These are phyloP conservation scores for Eucalyptus rudis DNA, from an alignment of 345 rosid genomes.

Conservation along the genomic window DNA sequence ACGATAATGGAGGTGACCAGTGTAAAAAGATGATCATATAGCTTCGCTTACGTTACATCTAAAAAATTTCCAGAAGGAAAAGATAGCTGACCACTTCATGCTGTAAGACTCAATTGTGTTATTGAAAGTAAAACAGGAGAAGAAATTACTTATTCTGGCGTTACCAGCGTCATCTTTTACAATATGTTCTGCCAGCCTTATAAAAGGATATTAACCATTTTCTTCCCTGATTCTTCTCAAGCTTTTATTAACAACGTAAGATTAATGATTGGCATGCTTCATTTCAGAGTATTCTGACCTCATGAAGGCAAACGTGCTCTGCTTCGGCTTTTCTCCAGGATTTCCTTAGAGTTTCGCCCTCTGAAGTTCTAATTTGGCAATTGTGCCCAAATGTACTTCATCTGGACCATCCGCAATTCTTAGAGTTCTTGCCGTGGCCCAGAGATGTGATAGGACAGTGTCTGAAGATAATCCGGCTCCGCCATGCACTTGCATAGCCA, in stretches of 20 bases:
- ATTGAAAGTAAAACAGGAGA: not conserved
- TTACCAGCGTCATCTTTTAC: not conserved
- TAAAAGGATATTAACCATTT: not conserved
- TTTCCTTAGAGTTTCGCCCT: constrained; percentile 58
- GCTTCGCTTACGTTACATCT: not conserved
- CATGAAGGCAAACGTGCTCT: not conserved
- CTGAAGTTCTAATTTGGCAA: constrained; percentile 68
- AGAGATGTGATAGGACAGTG: constrained; percentile 72
- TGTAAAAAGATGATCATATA: not conserved
- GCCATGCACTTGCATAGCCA: constrained; percentile 89
- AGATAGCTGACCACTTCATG: not conserved
- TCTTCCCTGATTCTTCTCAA: not conserved
- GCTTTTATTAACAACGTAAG: not conserved
- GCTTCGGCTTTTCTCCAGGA: not conserved
- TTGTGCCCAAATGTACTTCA: constrained; percentile 91
- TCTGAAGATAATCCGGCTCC: constrained; percentile 76
- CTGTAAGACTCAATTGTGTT: not conserved
- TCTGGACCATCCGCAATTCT: constrained; percentile 90
- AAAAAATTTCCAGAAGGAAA: not conserved
- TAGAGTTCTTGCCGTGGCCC: constrained; percentile 82
- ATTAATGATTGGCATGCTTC: not conserved
- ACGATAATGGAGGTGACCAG: not conserved
- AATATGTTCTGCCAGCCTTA: not conserved
- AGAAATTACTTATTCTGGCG: not conserved
- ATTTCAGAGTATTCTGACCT: not conserved